Conservation (phyloP, 805 yeast genomes). For the Candida boidinii region DNA sequence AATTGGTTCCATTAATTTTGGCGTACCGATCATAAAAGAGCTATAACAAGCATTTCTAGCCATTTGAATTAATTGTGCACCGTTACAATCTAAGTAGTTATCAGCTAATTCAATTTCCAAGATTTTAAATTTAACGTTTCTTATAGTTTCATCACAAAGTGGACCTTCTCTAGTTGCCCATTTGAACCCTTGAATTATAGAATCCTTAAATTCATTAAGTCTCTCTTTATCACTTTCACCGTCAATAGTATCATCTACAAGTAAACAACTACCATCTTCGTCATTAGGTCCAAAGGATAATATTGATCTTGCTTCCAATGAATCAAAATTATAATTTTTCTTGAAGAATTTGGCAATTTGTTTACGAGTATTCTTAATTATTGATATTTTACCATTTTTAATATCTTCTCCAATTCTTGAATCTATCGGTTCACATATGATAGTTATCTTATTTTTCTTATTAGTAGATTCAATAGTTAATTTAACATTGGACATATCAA, state of each 20-base stretch:
- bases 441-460: conserved; percentile 48
- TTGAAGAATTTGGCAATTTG: conserved; percentile 47
- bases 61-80: conserved; percentile 75
- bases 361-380: conserved; percentile 27
- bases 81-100: conserved; percentile 38
- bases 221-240: conserved; percentile 56
- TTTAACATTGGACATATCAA: conserved; percentile 56
- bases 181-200: conserved; percentile 68
- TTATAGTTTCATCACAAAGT: conserved; percentile 74
- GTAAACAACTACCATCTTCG: conserved; percentile 40
- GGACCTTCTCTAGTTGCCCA: conserved; percentile 89
- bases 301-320: conserved; percentile 70
- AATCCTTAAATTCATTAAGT: conserved; percentile 37
- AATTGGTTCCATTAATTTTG: conserved; percentile 76
- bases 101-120: conserved; percentile 49
- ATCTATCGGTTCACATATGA: conserved; percentile 70
- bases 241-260: conserved; percentile 64
- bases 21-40: conserved; percentile 69
- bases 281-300: conserved; percentile 69
- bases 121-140: conserved; percentile 62
- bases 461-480: conserved; percentile 54
- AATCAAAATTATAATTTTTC: conserved; percentile 66
- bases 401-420: conserved; percentile 47
- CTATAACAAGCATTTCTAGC: conserved; percentile 77
- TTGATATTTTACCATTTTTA: conserved; percentile 31